A percentile compares a stretch with the other conserved stretches of the same genome.
Evolutionary conservation across 108 stramenopile species (phyloP).

Genomic region (Pseudonitzschia delicatissima): DNA sequence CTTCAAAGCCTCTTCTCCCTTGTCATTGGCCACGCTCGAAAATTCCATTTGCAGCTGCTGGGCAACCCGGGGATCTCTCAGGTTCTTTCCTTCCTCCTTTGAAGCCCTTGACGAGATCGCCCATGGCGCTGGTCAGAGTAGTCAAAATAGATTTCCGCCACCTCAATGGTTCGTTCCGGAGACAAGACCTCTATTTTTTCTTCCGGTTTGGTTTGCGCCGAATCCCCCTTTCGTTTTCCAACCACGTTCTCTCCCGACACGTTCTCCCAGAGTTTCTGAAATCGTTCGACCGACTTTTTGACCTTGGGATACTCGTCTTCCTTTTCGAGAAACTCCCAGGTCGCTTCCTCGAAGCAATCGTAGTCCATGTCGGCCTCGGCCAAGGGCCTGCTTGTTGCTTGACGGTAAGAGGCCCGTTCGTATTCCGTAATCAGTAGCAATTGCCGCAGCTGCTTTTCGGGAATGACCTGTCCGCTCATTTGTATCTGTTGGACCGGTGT

Average conservation of each 20-base stretch:
- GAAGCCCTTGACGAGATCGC: constrained; percentile 49
- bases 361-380: constrained; percentile 83
- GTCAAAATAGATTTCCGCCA: constrained; percentile 77
- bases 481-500: constrained; percentile 85
- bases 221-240: constrained; percentile 60
- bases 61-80: constrained; percentile 58
- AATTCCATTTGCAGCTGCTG: constrained; percentile 78
- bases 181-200: constrained; percentile 49
- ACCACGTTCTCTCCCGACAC: constrained; percentile 67
- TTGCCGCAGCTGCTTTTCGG: constrained; percentile 70
- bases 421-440: constrained; percentile 75
- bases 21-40: constrained; percentile 70
- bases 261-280: constrained; percentile 88
- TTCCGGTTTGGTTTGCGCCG: constrained; percentile 18
- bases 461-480: constrained; percentile 81
- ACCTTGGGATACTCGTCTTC: constrained; percentile 68
- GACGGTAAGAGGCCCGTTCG: constrained; percentile 61
- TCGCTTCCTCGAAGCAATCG: constrained; percentile 88
- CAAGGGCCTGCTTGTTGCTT: too few species aligned
- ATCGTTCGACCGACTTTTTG: constrained; percentile 73
- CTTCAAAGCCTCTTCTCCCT: constrained; percentile 69
- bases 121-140: constrained; percentile 71
- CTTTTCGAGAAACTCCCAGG: constrained; percentile 77
- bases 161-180: constrained; percentile 61
- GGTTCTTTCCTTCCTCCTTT: constrained; percentile 67